These are phyloP conservation scores for Penicillium sp. DNA, from an alignment of 2,329 filamentous ascomycete species.

Conservation along the genomic window DNA sequence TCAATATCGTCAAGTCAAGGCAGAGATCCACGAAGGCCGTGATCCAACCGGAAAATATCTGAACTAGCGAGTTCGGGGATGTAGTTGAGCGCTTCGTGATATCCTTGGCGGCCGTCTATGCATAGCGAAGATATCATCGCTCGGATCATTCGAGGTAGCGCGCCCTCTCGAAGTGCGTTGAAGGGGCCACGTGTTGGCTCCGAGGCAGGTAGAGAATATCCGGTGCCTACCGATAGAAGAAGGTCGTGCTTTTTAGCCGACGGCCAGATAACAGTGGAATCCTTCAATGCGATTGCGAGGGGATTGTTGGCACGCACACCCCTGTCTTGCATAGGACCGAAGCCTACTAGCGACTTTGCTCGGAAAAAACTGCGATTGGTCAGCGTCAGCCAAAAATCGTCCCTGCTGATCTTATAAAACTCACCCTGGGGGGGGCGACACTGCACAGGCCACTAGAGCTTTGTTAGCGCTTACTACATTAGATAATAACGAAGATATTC, in stretches of 20 bases:
- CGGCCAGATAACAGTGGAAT: constrained; percentile 18
- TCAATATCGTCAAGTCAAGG: constrained; percentile 11
- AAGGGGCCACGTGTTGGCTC: too few relatives aligned
- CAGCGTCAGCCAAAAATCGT: too few relatives aligned
- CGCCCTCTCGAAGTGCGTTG: constrained; percentile 1
- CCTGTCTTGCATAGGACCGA: constrained; percentile 18
- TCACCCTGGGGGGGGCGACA: too few relatives aligned
- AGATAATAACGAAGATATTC: too few relatives aligned
- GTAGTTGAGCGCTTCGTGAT: constrained; percentile 12
- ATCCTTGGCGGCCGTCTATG: constrained; percentile 15
- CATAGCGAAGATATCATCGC: constrained; percentile 16
- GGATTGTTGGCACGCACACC: constrained; percentile 22
- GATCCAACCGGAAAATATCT: constrained; percentile 6
- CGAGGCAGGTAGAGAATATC: neutral
- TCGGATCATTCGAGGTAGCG: constrained; percentile 13
- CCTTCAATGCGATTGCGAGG: constrained; percentile 13
- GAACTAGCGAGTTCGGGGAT: neutral
- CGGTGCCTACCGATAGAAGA: constrained; percentile 18
- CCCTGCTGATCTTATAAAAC: too few relatives aligned
- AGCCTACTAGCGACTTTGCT: constrained; percentile 7
- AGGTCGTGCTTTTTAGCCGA: constrained; percentile 11
- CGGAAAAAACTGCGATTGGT: constrained; percentile 13
- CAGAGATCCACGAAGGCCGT: neutral
- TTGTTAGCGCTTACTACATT: too few relatives aligned
- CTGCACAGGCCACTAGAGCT: too few relatives aligned